phyloP scores from a whole-genome alignment of 768 basidiomycete genomes.

The Panaeolus cyanescens region DNA sequence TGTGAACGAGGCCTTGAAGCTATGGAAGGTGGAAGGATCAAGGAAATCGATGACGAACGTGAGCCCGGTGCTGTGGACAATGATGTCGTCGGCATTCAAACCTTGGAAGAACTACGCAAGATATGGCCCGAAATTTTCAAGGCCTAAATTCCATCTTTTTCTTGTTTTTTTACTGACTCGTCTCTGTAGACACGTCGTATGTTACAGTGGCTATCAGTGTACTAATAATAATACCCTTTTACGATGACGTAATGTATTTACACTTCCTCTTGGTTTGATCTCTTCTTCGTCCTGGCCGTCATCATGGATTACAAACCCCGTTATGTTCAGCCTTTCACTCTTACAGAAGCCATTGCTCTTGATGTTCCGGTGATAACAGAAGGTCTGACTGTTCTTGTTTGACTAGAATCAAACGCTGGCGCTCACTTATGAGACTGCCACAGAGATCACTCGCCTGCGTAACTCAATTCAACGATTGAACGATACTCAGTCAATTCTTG shows the following conservation, averaged over 20 bases:
- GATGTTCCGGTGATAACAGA: conserved; percentile 70
- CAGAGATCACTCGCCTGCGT: conserved; percentile 77
- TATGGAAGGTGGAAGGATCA: conserved; percentile 63
- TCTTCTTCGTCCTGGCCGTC: not conserved
- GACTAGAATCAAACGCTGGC: not conserved
- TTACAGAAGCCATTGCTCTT: conserved; percentile 61
- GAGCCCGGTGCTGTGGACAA: conserved; percentile 36
- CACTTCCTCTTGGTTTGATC: not conserved
- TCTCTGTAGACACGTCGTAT: not conserved
- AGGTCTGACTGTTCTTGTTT: conserved; percentile 44
- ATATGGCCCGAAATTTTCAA: conserved; percentile 81
- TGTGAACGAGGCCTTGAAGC: conserved; percentile 65
- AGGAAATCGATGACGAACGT: conserved; percentile 45
- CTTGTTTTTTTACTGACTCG: not conserved
- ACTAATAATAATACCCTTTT: not conserved
- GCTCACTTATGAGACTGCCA: too few species aligned
- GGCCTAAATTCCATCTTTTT: not conserved
- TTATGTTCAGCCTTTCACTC: conserved; percentile 75
- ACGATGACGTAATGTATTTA: not conserved
- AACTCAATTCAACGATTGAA: conserved; percentile 67
- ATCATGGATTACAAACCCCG: conserved; percentile 69
- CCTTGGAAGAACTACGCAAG: conserved; percentile 65
- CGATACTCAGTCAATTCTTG: conserved; percentile 61
- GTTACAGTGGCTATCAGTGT: not conserved
- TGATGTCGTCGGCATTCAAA: conserved; percentile 52